Percentiles rank a stretch among this genome's conserved stretches.
These are phyloP conservation scores for Colletotrichum sp. DNA, from an alignment of 2,329 filamentous ascomycete genomes.

Conservation along the genomic window DNA sequence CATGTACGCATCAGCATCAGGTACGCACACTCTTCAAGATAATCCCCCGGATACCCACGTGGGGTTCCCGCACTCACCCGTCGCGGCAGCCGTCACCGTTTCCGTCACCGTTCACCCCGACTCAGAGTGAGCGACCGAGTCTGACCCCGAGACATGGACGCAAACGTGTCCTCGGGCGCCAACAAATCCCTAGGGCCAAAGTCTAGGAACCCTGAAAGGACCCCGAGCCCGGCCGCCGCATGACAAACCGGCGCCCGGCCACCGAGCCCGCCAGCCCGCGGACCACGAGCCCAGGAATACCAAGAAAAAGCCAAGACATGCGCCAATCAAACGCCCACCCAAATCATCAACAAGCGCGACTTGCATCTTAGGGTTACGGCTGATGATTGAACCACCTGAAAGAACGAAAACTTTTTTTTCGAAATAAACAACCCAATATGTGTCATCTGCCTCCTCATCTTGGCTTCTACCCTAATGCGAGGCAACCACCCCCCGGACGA, in stretches of 20 bases:
- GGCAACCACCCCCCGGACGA: background rate
- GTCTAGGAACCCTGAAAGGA: background rate
- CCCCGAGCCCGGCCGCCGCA: background rate
- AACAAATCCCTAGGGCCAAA: background rate
- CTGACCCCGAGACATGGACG: background rate
- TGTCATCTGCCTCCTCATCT: background rate
- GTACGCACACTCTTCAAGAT: background rate
- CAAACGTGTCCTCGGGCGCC: background rate
- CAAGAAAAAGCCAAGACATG: constrained; percentile 12
- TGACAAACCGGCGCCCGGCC: background rate
- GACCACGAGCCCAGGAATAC: background rate
- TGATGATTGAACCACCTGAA: background rate
- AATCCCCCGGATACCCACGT: background rate
- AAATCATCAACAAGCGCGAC: background rate
- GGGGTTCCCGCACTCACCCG: background rate
- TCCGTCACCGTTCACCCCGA: background rate
- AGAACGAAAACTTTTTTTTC: background rate
- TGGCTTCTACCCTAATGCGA: constrained; percentile 1
- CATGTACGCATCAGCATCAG: background rate
- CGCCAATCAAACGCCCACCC: constrained; percentile 1
- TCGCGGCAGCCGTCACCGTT: background rate
- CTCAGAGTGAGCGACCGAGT: background rate
- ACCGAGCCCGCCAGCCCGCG: constrained; percentile 5
- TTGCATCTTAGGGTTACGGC: background rate
- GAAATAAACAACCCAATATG: background rate